Percentiles rank a stretch among this genome's conserved stretches.
These are phyloP conservation scores for Abrus pulchellus DNA, from an alignment of 306 rosid genomes.

Conservation along the genomic window DNA sequence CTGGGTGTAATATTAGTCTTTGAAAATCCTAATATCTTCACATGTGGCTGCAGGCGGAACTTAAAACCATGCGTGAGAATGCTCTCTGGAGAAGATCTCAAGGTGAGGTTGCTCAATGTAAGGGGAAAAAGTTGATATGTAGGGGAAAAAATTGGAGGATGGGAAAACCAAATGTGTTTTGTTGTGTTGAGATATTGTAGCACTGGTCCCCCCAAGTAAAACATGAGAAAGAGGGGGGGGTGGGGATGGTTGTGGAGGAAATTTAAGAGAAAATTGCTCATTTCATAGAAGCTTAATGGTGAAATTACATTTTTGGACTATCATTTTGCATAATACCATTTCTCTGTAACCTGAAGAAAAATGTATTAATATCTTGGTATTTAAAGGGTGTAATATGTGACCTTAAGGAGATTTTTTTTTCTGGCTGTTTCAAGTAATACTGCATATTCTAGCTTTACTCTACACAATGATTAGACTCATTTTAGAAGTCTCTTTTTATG, in stretches of 20 bases:
- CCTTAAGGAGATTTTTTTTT: constrained; percentile 11
- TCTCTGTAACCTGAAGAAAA: neutral
- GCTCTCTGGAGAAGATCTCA: constrained; percentile 94
- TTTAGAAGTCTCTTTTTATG: constrained; percentile 7
- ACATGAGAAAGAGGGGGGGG: neutral
- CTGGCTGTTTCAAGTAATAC: constrained; percentile 14
- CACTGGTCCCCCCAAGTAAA: neutral
- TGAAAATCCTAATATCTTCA: constrained; percentile 25
- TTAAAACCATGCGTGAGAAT: constrained; percentile 84
- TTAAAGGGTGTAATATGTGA: constrained; percentile 5
- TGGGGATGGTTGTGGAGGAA: neutral
- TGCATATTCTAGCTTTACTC: constrained; percentile 6
- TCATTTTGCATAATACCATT: constrained; percentile 5
- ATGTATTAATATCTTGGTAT: constrained; percentile 4
- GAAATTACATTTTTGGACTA: constrained; percentile 11
- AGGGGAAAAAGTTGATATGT: no score
- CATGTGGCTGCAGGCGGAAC: constrained; percentile 67
- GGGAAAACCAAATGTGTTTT: constrained; percentile 23
- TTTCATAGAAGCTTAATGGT: neutral
- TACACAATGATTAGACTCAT: neutral
- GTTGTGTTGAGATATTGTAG: constrained; percentile 4
- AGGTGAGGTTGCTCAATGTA: constrained; percentile 61
- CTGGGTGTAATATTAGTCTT: constrained; percentile 24
- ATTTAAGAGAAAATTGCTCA: constrained; percentile 5
- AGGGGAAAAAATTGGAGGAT: constrained; percentile 16